Evolutionary conservation across 345 rosid species (phyloP), one percentile per base, ranked within the genome.

Genomic region (Kandelia obovata): DNA sequence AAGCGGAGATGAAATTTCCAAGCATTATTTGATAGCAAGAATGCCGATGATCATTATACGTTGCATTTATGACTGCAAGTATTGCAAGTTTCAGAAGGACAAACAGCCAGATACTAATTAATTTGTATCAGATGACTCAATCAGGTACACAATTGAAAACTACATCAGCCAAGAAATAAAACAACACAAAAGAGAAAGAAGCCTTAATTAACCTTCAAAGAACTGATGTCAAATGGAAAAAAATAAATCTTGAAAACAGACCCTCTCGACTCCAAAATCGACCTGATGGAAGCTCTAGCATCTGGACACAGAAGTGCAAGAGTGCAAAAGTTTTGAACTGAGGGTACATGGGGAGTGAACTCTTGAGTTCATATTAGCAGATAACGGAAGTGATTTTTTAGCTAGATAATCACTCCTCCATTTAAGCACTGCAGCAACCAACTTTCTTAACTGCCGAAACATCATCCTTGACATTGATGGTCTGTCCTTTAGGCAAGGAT

Each of bases 401-500:
- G 56, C 66, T 61, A 21, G 25, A 55, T 62, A 21, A 31, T 52
- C 71, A 19, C 13, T 6, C 5, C 21, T 2, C 15, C 8, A 5
- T n/a, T 63, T 21, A 85, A 56, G 84, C 76, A 11, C 92, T 84
- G 80, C 97, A 92, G 73, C 97, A 92, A 34, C 92, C 97, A 2
- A 77, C 84, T 70, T 84, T 83, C 81, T 92, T 88, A 72, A 89
- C 83, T 0, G 97, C 94, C 0, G 96, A 88, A 78, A 89, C 90
- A 74, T 89, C 97, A 23, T 77, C 80, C 59, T 78, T 77, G 3
- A 89, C 92, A 13, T 82, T 84, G 75, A 89, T 86, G 11, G 73
- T 92, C 73, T 86, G 86, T 71, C 97, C 97, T 81, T 88, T 86
- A 37, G 97, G 96, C 81, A 92, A 78, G 67, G 92, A 86, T 58